These are phyloP conservation scores for Calonectria pteridis DNA, from an alignment of 2,329 filamentous ascomycete species.

Conservation along the genomic window DNA sequence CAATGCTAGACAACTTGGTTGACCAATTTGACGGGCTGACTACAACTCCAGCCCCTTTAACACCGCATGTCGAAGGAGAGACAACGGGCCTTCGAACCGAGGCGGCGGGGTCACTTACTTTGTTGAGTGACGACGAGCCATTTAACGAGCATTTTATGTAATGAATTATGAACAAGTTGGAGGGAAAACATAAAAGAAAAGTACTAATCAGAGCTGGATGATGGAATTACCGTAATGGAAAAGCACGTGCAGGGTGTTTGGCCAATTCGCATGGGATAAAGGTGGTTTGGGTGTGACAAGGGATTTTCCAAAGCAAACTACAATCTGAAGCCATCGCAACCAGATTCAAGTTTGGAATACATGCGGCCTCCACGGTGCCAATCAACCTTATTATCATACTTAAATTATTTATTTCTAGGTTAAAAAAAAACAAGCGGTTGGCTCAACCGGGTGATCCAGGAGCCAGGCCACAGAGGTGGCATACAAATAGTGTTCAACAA, in stretches of 20 bases:
- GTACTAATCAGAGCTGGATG: no score
- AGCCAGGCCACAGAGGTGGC: no score
- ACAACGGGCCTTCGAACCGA: background rate
- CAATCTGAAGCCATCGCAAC: no score
- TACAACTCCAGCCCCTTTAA: background rate
- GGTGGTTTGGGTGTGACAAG: no score
- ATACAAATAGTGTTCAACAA: no score
- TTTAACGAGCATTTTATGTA: background rate
- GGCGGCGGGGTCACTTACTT: background rate
- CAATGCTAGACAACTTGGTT: background rate
- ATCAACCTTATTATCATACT: no score
- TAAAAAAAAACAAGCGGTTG: no score
- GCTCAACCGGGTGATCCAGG: no score
- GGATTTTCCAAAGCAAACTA: no score
- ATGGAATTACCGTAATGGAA: background rate
- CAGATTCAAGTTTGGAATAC: no score
- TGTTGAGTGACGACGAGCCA: background rate
- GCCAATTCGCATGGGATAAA: background rate
- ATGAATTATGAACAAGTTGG: background rate
- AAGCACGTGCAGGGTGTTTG: background rate
- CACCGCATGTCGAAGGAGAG: background rate
- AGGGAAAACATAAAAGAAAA: background rate
- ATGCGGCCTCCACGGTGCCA: no score
- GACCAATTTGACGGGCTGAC: background rate
- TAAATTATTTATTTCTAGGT: no score